Base-by-base conservation (phyloP, 2,329 filamentous ascomycete species). In the Colletotrichum sp. region DNA sequence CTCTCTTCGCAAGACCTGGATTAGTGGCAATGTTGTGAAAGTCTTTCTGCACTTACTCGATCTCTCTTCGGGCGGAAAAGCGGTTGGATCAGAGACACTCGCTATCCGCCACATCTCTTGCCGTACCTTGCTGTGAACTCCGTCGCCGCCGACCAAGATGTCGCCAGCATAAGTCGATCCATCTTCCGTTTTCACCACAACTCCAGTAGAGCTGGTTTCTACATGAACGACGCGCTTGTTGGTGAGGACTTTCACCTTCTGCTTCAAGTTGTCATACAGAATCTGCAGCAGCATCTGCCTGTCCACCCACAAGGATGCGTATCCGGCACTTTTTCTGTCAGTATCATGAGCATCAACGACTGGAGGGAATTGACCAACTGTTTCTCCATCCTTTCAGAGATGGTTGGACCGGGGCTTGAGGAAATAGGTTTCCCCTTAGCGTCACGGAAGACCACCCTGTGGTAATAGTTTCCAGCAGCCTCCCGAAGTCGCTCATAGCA, bases 121-220 rank as follows among this genome's bases (percentile, higher is more conserved):
- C 2, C 86, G 78, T 1, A 86, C 80, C 0, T 71, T 77, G 75
- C 86, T 88, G 69, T 86, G 81, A n/a, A 87, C 81, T 2, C 86
- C 86, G 39, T 87, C 86, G 1, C 83, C 83, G 0, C 86, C 85
- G 0, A 87, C 80, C 0, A 88, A 73, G 0, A 88, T 78, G 18
- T 83, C 81, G 1, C 85, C 86, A 2, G 76, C 36, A 36, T 82
- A 83, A 0, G 71, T 44, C 3, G 76, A 68, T 10, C 85, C 85
- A 26, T 84, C 81, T 4, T 75, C 66, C 1, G 83, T 85, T 2
- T 39, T 78, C 0, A 86, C 85, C 0, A 75, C 75, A 7, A 85
- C 78, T 24, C 57, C 8, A 69, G 71, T 49, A 4, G 75, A 60
- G 2, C 39, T 49, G 2, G 73, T 12, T 12, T 79, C 78, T 2